Conservation (phyloP, 805 yeast species). For the Torulaspora delbrueckii region DNA sequence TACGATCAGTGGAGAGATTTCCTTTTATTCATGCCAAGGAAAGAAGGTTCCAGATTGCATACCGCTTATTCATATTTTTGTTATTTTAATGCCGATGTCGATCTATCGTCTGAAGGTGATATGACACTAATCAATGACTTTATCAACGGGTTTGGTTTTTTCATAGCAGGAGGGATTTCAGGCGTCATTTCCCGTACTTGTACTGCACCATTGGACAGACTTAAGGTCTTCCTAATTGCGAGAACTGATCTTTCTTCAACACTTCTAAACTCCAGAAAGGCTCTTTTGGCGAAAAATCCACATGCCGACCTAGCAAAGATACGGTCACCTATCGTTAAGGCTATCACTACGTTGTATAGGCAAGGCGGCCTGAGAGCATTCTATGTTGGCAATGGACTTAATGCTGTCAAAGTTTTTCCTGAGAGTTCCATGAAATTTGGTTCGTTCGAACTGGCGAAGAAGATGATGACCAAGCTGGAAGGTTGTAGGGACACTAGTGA, state of each 20-base stretch:
- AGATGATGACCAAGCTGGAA: slow-evolving; percentile 65
- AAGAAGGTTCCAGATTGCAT: slow-evolving; percentile 66
- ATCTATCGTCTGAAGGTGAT: slow-evolving; percentile 87
- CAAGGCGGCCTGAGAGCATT: slow-evolving; percentile 87
- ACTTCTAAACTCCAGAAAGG: slow-evolving; percentile 51
- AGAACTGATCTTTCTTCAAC: slow-evolving; percentile 77
- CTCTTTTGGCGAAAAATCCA: slow-evolving; percentile 41
- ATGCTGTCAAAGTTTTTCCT: slow-evolving; percentile 90
- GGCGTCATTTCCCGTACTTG: slow-evolving; percentile 95
- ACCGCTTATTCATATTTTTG: slow-evolving; percentile 70
- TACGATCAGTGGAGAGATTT: slow-evolving; percentile 85
- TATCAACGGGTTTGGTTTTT: slow-evolving; percentile 80
- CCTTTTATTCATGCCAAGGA: slow-evolving; percentile 74
- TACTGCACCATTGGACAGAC: slow-evolving; percentile 95
- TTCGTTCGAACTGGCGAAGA: slow-evolving; percentile 82
- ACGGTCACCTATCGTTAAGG: slow-evolving; percentile 72
- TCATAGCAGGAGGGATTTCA: slow-evolving; percentile 89
- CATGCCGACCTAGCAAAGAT: slow-evolving; percentile 42
- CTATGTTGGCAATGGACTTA: slow-evolving; percentile 92
- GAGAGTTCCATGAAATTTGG: slow-evolving; percentile 98
- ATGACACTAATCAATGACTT: slow-evolving; percentile 76
- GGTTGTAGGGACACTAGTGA: slow-evolving; percentile 67
- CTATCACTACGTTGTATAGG: slow-evolving; percentile 72
- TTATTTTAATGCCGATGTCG: slow-evolving; percentile 65
- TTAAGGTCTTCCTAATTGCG: slow-evolving; percentile 90